phyloP scores from a whole-genome alignment of 2,329 filamentous ascomycete species.

The Huntiella abstrusa region DNA sequence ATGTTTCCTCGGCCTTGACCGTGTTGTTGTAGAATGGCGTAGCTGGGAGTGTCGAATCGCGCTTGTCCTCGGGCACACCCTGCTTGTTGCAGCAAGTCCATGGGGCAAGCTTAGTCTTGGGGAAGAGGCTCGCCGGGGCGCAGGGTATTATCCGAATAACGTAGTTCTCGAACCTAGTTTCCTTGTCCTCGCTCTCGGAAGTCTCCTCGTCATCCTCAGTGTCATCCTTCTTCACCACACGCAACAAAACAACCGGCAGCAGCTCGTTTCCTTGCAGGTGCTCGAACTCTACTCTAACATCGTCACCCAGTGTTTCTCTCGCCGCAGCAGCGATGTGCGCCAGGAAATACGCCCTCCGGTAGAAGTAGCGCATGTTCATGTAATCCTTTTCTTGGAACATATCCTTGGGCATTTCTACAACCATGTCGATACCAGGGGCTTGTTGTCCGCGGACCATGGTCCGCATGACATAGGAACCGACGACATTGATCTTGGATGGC shows the following conservation, averaged over 20 bases:
- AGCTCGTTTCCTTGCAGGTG: slow-evolving; percentile 55
- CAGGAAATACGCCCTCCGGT: slow-evolving; percentile 82
- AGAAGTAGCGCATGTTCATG: slow-evolving; percentile 80
- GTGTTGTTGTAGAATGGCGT: slow-evolving; percentile 85
- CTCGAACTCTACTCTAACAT: slow-evolving; percentile 37
- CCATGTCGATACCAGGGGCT: slow-evolving; percentile 53
- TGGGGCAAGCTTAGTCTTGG: slow-evolving; percentile 50
- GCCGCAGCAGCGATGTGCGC: slow-evolving; percentile 61
- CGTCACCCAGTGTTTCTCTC: slow-evolving; percentile 33
- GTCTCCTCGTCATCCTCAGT: slow-evolving; percentile 10
- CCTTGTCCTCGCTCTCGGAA: slow-evolving; percentile 14
- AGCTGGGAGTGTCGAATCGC: slow-evolving; percentile 22
- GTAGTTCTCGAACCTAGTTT: slow-evolving; percentile 23
- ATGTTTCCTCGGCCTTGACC: slow-evolving; percentile 56
- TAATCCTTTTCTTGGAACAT: slow-evolving; percentile 93
- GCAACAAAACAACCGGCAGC: slow-evolving; percentile 44
- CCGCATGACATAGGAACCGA: slow-evolving; percentile 68
- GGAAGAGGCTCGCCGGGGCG: slow-evolving; percentile 49
- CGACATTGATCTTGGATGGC: slow-evolving; percentile 65
- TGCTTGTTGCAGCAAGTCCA: slow-evolving; percentile 44
- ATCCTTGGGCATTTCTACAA: slow-evolving; percentile 62
- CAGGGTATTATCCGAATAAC: slow-evolving; percentile 63
- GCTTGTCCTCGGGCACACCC: slow-evolving; percentile 25
- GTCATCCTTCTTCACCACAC: slow-evolving; percentile 15
- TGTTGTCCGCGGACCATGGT: slow-evolving; percentile 49